Conservation (phyloP, 2,329 filamentous ascomycete species). For the Colletotrichum tropicicola region DNA sequence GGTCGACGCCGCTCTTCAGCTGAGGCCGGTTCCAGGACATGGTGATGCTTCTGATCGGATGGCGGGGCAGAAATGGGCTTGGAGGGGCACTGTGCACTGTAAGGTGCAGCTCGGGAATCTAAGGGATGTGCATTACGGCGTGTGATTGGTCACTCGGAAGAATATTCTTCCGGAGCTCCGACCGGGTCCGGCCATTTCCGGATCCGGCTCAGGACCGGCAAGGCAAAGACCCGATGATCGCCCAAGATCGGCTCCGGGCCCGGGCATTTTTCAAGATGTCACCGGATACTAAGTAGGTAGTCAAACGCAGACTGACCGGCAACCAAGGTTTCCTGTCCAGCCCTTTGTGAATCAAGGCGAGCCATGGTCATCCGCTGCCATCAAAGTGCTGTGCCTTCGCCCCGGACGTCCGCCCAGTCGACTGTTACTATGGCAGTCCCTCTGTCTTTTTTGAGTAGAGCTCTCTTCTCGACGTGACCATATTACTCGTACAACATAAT, state of each 20-base stretch:
- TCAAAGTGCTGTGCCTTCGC: no score
- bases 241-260: neutral
- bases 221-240: neutral
- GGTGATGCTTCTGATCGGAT: conserved; percentile 33
- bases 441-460: neutral
- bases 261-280: no score
- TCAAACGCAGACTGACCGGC: no score
- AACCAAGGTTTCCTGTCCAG: no score
- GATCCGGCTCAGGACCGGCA: neutral
- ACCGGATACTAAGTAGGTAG: no score
- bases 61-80: conserved; percentile 33
- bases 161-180: neutral
- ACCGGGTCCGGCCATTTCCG: neutral
- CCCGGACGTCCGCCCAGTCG: no score
- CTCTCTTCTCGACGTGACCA: neutral
- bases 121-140: neutral
- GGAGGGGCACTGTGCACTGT: conserved; percentile 28
- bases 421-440: neutral
- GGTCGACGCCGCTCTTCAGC: conserved; percentile 60
- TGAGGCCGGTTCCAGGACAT: conserved; percentile 39
- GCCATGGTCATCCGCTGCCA: no score
- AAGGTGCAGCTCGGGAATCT: conserved; percentile 17
- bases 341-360: no score
- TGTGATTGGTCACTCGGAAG: conserved; percentile 18
- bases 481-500: conserved; percentile 10